Conservation (phyloP, 2,329 filamentous ascomycete species). For the Scolecobasidium constrictum region DNA sequence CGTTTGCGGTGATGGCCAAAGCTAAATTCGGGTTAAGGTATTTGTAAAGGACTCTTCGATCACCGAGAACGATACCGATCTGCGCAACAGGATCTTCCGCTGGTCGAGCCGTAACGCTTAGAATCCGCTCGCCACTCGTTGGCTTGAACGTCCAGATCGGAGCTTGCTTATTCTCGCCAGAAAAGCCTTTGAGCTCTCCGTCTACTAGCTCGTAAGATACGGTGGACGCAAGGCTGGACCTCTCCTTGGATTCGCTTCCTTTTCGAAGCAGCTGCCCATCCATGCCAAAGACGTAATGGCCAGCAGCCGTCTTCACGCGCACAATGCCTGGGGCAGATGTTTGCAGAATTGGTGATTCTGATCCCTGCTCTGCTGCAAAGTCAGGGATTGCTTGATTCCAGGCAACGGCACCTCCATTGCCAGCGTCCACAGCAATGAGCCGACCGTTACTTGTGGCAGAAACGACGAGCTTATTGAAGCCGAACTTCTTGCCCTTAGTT, state of each 20-base stretch:
- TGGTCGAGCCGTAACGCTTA: slow-evolving; percentile 56
- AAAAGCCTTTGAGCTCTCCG: slow-evolving; percentile 22
- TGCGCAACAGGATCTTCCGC: slow-evolving; percentile 81
- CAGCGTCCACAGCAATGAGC: slow-evolving; percentile 69
- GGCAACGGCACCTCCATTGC: slow-evolving; percentile 58
- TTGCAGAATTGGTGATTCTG: slow-evolving; percentile 36
- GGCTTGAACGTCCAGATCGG: slow-evolving; percentile 62
- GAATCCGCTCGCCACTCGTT: slow-evolving; percentile 54
- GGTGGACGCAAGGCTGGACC: background rate
- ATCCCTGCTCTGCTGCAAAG: slow-evolving; percentile 42
- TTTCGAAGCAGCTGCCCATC: slow-evolving; percentile 6
- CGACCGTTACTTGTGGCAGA: slow-evolving; percentile 71
- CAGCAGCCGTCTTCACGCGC: slow-evolving; percentile 5
- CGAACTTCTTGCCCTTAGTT: slow-evolving; percentile 64
- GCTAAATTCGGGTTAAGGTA: slow-evolving; percentile 84
- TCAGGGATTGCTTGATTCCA: slow-evolving; percentile 63
- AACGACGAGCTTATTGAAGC: slow-evolving; percentile 76
- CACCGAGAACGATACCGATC: slow-evolving; percentile 84
- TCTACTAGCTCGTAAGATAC: slow-evolving; percentile 22
- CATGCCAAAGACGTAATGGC: slow-evolving; percentile 7
- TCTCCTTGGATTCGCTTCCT: slow-evolving; percentile 2
- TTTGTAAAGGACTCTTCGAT: slow-evolving; percentile 93
- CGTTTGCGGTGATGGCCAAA: slow-evolving; percentile 59
- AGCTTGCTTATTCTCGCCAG: slow-evolving; percentile 16
- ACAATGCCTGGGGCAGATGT: slow-evolving; percentile 47